Base-by-base conservation (phyloP, 768 basidiomycete species). In the Mycena epipterygia region DNA sequence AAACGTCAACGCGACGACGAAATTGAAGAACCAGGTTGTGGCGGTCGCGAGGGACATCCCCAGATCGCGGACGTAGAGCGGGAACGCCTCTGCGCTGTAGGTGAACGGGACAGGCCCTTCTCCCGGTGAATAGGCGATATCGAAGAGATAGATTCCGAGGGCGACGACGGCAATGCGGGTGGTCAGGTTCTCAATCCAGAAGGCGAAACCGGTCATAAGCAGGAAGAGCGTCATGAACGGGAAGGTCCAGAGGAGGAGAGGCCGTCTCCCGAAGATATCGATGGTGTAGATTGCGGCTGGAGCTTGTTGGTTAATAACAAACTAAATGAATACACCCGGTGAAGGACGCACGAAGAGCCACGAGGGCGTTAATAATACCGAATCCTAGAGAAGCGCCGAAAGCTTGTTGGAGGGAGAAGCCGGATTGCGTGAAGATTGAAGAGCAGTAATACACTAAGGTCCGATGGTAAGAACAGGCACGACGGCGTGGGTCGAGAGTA, bases 91-190 rank as follows among this genome's bases (percentile, higher is more conserved):
- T 1, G 72, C 68, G 8, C 64, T 66, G 56, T 73, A 73, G 0
- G 91, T 91, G 77, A 93, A 93, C 5, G 93, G 93, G 3, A 93
- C 93, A 11, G 94, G 94, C 2, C 94, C 94, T 80, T 92, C 91
- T 39, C 93, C 93, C 3, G 91, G 91, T 0, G 90, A 91, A 76
- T 93, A 93, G 66, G 85, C 88, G 66, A 90, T 82, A 3, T 83
- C 84, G 73, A 87, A 92, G 5, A 89, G 84, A 76, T 88, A 73
- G 11, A 73, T 73, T 27, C 72, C 68, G 19, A 73, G 42, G 1
- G 72, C 69, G 6, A 73, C 72, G 16, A 64, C 65, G 1, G 57
- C 51, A 17, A 63, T 25, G 33, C 44, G 49, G 27, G 32, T 32
- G 76, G 51, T 67, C 68, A 6, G 13, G 37, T 27, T 51, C 25